Evolutionary conservation across 2,329 filamentous ascomycete species (phyloP).

Genomic region (Fusarium torreyae): DNA sequence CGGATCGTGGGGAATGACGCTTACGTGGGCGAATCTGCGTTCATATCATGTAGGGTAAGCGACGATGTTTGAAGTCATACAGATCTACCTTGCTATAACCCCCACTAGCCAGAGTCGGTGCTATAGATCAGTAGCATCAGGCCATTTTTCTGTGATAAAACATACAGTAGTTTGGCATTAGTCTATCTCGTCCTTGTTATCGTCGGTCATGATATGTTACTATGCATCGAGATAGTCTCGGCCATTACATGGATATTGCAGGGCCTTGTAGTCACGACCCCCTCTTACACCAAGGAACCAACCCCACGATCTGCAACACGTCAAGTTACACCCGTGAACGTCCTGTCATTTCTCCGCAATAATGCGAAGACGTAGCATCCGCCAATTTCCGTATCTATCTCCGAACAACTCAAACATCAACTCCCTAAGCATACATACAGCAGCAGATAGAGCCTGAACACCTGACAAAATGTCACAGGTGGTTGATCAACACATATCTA

Average conservation of each 20-base stretch:
- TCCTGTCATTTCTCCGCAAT: conserved; percentile 24
- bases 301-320: conserved; percentile 34
- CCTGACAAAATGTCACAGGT: conserved; percentile 38
- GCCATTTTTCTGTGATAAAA: conserved; percentile 19
- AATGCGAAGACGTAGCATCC: conserved; percentile 7
- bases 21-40: conserved; percentile 4
- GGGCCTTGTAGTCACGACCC: not conserved
- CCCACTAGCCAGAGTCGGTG: conserved; percentile 11
- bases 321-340: conserved; percentile 31
- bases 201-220: conserved; percentile 22
- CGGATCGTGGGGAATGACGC: conserved; percentile 17
- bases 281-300: conserved; percentile 7
- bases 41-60: conserved; percentile 2
- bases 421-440: not conserved
- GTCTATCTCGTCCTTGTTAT: conserved; percentile 11
- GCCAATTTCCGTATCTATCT: conserved; percentile 23
- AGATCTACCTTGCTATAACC: conserved; percentile 14
- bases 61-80: conserved; percentile 2
- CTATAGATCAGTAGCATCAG: conserved; percentile 4
- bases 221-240: conserved; percentile 8
- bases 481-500: conserved; percentile 40
- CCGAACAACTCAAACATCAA: conserved; percentile 15
- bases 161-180: conserved; percentile 34
- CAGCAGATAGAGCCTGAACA: conserved; percentile 24
- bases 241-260: conserved; percentile 16